Conservation (phyloP, 1,284 basidiomycete genomes). For the Moniliella sp. region DNA sequence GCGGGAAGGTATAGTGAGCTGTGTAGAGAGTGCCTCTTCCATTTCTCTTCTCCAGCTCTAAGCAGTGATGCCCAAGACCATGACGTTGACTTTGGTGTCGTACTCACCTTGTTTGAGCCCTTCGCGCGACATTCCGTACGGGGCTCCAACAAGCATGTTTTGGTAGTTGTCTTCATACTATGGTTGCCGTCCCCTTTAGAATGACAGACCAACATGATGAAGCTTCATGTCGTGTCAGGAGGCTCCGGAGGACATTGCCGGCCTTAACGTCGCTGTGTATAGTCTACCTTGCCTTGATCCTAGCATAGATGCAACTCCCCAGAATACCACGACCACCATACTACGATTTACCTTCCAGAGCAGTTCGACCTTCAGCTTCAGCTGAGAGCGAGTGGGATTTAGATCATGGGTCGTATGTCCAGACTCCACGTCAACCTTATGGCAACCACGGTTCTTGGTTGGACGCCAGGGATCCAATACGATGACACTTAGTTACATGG, state of each 20-base stretch:
- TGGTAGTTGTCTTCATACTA: conserved; percentile 61
- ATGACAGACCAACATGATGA: conserved; percentile 86
- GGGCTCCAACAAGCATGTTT: conserved; percentile 78
- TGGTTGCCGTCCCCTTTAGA: conserved; percentile 55
- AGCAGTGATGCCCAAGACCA: conserved; percentile 37
- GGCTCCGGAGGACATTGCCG: conserved; percentile 75
- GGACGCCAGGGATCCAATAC: conserved; percentile 90
- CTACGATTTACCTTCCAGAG: conserved; percentile 73
- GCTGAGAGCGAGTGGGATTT: too few species aligned
- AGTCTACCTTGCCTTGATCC: conserved; percentile 77
- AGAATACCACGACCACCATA: conserved; percentile 79
- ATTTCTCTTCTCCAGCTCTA: conserved; percentile 37
- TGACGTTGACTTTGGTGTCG: conserved; percentile 37
- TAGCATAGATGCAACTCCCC: conserved; percentile 79
- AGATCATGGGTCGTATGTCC: conserved; percentile 75
- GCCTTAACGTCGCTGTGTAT: conserved; percentile 97
- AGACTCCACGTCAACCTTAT: conserved; percentile 90
- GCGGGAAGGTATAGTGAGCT: too few species aligned
- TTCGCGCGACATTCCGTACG: conserved; percentile 94
- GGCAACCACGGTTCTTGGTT: conserved; percentile 99
- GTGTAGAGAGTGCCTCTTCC: too few species aligned
- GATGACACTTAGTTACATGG: conserved; percentile 89
- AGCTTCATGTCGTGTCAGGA: conserved; percentile 80
- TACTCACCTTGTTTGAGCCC: conserved; percentile 80
- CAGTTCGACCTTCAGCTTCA: conserved; percentile 78